Conservation (phyloP, 2,329 filamentous ascomycete genomes). For the Zymoseptoria crescenta region DNA sequence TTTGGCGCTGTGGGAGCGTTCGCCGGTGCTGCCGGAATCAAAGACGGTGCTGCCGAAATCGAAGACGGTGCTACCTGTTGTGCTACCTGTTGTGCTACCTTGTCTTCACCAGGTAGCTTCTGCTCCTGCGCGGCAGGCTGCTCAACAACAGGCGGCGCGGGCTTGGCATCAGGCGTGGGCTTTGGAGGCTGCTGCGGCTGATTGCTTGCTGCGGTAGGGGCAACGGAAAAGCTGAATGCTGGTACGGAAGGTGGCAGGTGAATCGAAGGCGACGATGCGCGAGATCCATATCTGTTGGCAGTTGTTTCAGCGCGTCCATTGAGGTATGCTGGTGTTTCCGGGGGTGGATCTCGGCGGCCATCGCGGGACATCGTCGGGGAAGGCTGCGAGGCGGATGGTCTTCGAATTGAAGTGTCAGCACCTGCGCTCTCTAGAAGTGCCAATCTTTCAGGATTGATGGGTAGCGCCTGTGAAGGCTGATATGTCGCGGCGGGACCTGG, state of each 20-base stretch:
- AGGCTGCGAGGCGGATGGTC: constrained; percentile 15
- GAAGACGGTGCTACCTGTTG: too few species aligned
- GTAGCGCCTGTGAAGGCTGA: constrained; percentile 17
- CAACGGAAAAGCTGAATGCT: constrained; percentile 39
- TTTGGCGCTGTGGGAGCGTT: constrained; percentile 31
- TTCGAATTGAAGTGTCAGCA: constrained; percentile 20
- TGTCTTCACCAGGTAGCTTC: constrained; percentile 9
- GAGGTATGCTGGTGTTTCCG: constrained; percentile 37
- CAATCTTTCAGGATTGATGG: constrained; percentile 27
- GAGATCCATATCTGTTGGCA: constrained; percentile 39
- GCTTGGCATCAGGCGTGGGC: constrained; percentile 12
- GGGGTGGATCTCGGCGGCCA: constrained; percentile 28
- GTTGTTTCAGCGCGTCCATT: constrained; percentile 40
- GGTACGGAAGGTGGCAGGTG: constrained; percentile 45
- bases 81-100: constrained; percentile 11
- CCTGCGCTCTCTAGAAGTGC: constrained; percentile 27
- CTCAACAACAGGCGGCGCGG: constrained; percentile 2
- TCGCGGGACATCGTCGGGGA: constrained; percentile 10
- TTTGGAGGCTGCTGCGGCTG: constrained; percentile 23
- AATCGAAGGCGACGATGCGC: constrained; percentile 45
- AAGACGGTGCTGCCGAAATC: constrained; percentile 23
- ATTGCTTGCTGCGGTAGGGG: constrained; percentile 21
- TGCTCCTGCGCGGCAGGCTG: constrained; percentile 1
- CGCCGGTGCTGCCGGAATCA: constrained; percentile 20
- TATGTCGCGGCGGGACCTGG: constrained; percentile 12